A percentile compares a stretch with the other conserved stretches of the same genome.
Conservation (phyloP, 2,329 filamentous ascomycete species). For the Teratosphaeria gauchensis region DNA sequence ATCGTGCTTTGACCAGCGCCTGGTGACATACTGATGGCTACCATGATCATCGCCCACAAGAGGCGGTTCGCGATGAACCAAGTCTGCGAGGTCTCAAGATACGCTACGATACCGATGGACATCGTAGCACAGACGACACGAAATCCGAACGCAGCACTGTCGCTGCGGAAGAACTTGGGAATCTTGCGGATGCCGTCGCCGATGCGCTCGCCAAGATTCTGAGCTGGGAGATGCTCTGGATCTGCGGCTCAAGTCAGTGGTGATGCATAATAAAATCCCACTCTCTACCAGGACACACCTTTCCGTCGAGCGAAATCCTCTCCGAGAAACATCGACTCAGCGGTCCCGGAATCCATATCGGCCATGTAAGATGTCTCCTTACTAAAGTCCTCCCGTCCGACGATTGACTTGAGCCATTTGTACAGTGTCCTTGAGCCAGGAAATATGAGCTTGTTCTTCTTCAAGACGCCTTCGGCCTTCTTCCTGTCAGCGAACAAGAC, state of each 20-base stretch:
- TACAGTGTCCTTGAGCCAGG: constrained; percentile 52
- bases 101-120: constrained; percentile 59
- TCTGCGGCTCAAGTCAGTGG: constrained; percentile 37
- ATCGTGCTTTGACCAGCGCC: constrained; percentile 64
- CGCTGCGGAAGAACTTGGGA: constrained; percentile 51
- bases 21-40: constrained; percentile 58
- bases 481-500: constrained; percentile 59
- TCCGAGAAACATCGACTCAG: constrained; percentile 54
- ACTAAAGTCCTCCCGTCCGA: constrained; percentile 41
- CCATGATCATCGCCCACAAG: constrained; percentile 70
- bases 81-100: constrained; percentile 49
- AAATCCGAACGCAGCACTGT: constrained; percentile 60
- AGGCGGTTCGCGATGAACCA: constrained; percentile 63
- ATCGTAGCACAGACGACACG: constrained; percentile 63
- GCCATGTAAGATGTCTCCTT: constrained; percentile 46
- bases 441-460: constrained; percentile 52
- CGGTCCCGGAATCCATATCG: constrained; percentile 45
- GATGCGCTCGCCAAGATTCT: constrained; percentile 48
- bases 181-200: constrained; percentile 53
- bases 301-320: constrained; percentile 45
- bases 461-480: constrained; percentile 54
- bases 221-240: constrained; percentile 62
- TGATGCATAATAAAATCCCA: background rate
- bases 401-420: constrained; percentile 50
- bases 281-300: constrained; percentile 19